Base-by-base conservation (phyloP, 331 rosid genomes). In the Acacia pycnantha region DNA sequence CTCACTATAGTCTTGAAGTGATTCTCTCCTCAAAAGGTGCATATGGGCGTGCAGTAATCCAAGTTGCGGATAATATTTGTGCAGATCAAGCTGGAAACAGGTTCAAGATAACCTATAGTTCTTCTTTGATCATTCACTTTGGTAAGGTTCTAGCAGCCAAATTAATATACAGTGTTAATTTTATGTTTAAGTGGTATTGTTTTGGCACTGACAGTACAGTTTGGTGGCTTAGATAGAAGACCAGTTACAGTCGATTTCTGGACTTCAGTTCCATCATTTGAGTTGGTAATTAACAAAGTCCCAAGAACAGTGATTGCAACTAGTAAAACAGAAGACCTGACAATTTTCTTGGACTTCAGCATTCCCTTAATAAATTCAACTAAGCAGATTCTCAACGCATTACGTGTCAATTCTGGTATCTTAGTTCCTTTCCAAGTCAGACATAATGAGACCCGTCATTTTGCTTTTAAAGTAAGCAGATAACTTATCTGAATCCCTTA, bases 261-360 rank as follows among this genome's bases (percentile, higher is more conserved):
- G 97, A 85, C 94, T 44, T 78, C 92, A 21, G 90, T 90, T 84
- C 89, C 94, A 65, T 88, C 94, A 21, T 84, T 86, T 18, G 97
- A 85, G 84, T 64, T 92, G 86, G 80, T 82, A 80, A 84, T 90
- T 33, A 79, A 86, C 54, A 91, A 88, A 69, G 79, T 84, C 74
- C 92, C 90, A 77, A 87, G 97, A 82, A 92, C 97, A 41, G 88
- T 92, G n/a, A 46, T 84, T 77, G 89, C 94, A 77, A 90, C 94
- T 27, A 84, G 86, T 76, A 88, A 90, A 87, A 46, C 79, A 76
- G 92, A 87, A 77, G 89, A 90, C 77, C 12, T 92, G 77, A 51
- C 81, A 31, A 40, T 92, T 68, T 92, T 87, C 85, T 73, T 92
- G 85, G 92, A 89, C 82, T 92, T 92, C 61, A 88, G 88, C 75